phyloP scores from a whole-genome alignment of 2,329 filamentous ascomycete genomes.

The Aspergillus sp. region DNA sequence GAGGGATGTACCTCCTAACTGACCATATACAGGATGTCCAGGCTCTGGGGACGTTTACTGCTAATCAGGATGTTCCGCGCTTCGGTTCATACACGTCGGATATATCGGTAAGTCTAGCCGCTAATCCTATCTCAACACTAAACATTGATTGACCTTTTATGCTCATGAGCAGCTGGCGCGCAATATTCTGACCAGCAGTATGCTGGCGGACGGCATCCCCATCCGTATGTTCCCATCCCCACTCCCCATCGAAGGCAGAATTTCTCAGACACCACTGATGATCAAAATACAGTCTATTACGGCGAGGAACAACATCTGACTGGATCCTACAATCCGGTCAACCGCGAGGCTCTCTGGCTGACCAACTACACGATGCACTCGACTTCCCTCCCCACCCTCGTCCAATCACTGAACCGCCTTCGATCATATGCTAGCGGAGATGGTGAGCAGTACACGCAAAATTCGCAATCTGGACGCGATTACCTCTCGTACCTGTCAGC shows the following conservation, averaged over 20 bases:
- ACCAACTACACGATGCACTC: constrained; percentile 51
- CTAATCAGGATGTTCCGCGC: constrained; percentile 63
- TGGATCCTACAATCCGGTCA: constrained; percentile 51
- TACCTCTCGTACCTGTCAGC: constrained; percentile 7
- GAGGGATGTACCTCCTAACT: not conserved
- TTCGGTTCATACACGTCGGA: constrained; percentile 44
- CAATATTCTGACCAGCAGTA: constrained; percentile 62
- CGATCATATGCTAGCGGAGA: constrained; percentile 50
- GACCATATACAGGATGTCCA: not conserved
- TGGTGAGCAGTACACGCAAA: constrained; percentile 37
- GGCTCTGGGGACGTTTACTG: constrained; percentile 55
- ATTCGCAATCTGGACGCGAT: constrained; percentile 28
- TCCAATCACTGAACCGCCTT: constrained; percentile 6
- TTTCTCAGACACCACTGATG: not conserved
- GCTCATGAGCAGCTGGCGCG: constrained; percentile 42
- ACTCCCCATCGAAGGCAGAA: not conserved
- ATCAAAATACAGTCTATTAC: constrained; percentile 54
- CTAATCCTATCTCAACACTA: no score
- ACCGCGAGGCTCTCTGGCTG: constrained; percentile 60
- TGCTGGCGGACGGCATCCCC: constrained; percentile 62
- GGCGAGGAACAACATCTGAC: constrained; percentile 65
- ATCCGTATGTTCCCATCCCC: constrained; percentile 37
- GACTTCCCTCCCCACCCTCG: constrained; percentile 52
- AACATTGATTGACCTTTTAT: not conserved
- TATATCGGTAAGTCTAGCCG: not conserved